Conservation (phyloP, 192 early-diverging fungal genomes). For the Obelidium mucronatum region DNA sequence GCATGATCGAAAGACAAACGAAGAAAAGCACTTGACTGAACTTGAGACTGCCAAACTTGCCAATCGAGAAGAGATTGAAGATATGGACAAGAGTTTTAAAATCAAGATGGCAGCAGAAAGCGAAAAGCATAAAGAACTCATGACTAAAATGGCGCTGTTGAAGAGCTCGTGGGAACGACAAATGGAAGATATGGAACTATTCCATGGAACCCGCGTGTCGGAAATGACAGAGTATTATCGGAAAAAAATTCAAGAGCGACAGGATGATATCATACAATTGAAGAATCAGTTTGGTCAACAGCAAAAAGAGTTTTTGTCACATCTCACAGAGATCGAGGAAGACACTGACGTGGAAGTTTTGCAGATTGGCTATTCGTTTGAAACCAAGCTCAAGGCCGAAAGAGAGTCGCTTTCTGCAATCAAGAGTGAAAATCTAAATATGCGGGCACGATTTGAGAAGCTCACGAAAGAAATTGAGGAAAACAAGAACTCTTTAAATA, state of each 20-base stretch:
- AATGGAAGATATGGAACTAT: constrained; percentile 44
- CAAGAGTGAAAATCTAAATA: constrained; percentile 54
- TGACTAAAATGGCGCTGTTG: constrained; percentile 34
- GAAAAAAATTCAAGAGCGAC: constrained; percentile 55
- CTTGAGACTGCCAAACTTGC: constrained; percentile 31
- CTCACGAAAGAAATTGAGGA: constrained; percentile 57
- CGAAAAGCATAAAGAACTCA: constrained; percentile 49
- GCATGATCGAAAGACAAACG: constrained; percentile 45
- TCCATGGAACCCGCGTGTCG: constrained; percentile 37
- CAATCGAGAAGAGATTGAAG: constrained; percentile 44
- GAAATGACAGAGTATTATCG: constrained; percentile 52
- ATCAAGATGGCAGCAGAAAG: constrained; percentile 54
- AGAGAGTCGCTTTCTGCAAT: constrained; percentile 46
- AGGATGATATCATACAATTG: constrained; percentile 43
- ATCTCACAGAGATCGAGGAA: constrained; percentile 48
- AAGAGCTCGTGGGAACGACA: constrained; percentile 55
- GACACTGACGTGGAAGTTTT: constrained; percentile 55
- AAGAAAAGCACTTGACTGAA: constrained; percentile 41
- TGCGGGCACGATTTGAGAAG: constrained; percentile 49
- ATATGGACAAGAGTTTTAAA: constrained; percentile 47
- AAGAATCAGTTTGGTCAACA: constrained; percentile 25
- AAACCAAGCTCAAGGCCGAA: constrained; percentile 56
- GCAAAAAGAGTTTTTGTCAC: constrained; percentile 27
- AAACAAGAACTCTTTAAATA: constrained; percentile 57
- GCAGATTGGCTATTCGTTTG: constrained; percentile 52